These are phyloP conservation scores for Alternaria viburni DNA, from an alignment of 2,329 filamentous ascomycete species.

Conservation along the genomic window DNA sequence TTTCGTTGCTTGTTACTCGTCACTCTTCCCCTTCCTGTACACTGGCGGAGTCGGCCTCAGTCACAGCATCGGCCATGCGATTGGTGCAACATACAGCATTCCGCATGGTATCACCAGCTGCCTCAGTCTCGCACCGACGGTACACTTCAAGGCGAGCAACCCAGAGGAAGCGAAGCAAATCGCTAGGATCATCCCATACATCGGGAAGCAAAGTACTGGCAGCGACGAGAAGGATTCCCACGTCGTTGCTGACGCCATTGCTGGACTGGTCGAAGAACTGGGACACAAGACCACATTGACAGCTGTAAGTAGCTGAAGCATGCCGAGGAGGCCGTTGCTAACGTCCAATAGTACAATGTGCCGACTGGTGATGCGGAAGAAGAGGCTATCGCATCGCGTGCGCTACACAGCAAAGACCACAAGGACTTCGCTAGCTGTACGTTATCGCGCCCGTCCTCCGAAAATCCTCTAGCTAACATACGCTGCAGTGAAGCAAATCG, in stretches of 20 bases:
- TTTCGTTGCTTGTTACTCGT: constrained; percentile 60
- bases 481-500: constrained; percentile 41
- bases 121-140: constrained; percentile 60
- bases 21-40: constrained; percentile 56
- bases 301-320: constrained; percentile 29
- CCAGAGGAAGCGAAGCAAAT: constrained; percentile 56
- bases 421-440: constrained; percentile 45
- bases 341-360: constrained; percentile 40
- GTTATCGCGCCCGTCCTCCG: not conserved
- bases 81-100: constrained; percentile 62
- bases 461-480: constrained; percentile 7
- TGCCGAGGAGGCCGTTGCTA: constrained; percentile 6
- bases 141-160: constrained; percentile 59
- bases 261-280: constrained; percentile 54
- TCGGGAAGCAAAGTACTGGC: constrained; percentile 51
- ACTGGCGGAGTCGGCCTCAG: constrained; percentile 59
- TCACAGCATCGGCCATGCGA: constrained; percentile 58
- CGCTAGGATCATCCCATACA: constrained; percentile 54
- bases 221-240: constrained; percentile 53
- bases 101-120: constrained; percentile 64
- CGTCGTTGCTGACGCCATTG: constrained; percentile 54
- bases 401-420: constrained; percentile 46
- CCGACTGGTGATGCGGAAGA: constrained; percentile 45
- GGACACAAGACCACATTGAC: constrained; percentile 48
- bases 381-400: constrained; percentile 44